Evolutionary conservation across 495 filamentous ascomycete genomes (phyloP), one percentile per base, ranked within the genome.

Genomic region (Penicillium salamii): DNA sequence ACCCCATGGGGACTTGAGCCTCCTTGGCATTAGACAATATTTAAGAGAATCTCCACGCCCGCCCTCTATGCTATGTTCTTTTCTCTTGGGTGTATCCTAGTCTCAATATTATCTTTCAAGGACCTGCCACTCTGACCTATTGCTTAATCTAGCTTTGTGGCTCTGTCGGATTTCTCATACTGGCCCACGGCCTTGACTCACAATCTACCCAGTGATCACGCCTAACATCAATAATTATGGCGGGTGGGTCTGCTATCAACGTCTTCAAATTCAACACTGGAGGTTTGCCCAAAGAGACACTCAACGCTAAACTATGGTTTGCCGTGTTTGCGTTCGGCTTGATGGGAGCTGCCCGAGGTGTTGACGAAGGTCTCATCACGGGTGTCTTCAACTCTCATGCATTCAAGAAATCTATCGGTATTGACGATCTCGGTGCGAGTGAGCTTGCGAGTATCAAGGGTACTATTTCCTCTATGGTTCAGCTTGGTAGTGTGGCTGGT

Each of bases 351-450:
- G 81, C 81, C 24, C 74, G 80, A 24, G 81, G 80, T 21, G 67
- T 84, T 11, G 81, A 84, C 45, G 81, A 84, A 55, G 81, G 80
- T 20, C 64, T 83, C 23, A 83, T 82, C 57, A 75, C 70, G 20
- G 79, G 78, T 14, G 76, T 78, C 17, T 74, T 82, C 52, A 74
- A 75, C 52, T 80, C 54, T 78, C 17, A 47, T 17, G 19, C 45
- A 7, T 47, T 47, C 34, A 47, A 47, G 45, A 0, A 21, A 76
- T 42, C 39, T 19, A 14, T 42, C 23, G 39, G 39, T 29, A 42
- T 42, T 11, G 39, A 42, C 23, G 39, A 42, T 23, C 39, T 42
- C 13, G 14, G 8, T 5, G 28, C 26, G 14, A 15, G 2, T 29
- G 39, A 42, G 1, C 39, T 42, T 23, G 39, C 39, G 17, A 42